These are phyloP conservation scores for Aspergillus bombycis DNA, from an alignment of 2,329 filamentous ascomycete genomes.

Conservation along the genomic window DNA sequence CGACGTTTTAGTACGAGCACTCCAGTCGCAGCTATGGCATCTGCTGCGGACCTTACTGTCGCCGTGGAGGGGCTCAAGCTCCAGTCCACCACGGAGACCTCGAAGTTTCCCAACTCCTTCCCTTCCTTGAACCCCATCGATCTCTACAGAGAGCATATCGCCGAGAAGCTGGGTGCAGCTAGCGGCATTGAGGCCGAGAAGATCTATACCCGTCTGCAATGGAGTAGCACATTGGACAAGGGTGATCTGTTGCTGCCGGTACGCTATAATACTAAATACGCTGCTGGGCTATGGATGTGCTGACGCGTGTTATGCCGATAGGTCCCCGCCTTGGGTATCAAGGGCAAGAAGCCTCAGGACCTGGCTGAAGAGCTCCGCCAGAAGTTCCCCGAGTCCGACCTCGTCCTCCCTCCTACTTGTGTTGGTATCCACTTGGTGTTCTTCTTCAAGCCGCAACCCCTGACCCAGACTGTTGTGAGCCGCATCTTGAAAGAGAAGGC, in stretches of 20 bases:
- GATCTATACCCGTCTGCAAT: conserved; percentile 45
- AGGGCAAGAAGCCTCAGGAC: conserved; percentile 61
- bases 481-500: conserved; percentile 61
- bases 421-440: conserved; percentile 66
- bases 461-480: conserved; percentile 61
- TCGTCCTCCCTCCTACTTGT: conserved; percentile 58
- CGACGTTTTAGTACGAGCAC: conserved; percentile 12
- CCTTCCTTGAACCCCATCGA: conserved; percentile 52
- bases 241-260: conserved; percentile 50
- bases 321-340: conserved; percentile 49
- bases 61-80: conserved; percentile 44
- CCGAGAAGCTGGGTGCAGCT: conserved; percentile 43
- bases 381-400: conserved; percentile 61
- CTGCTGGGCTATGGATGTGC: background rate
- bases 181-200: conserved; percentile 43
- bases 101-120: conserved; percentile 46
- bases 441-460: conserved; percentile 63
- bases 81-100: conserved; percentile 42
- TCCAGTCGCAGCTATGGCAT: conserved; percentile 35
- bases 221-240: conserved; percentile 52
- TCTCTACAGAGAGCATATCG: conserved; percentile 50
- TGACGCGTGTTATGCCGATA: conserved; percentile 25
- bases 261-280: conserved; percentile 21
- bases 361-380: conserved; percentile 59
- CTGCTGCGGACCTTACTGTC: conserved; percentile 36